Percentiles rank a stretch among this genome's conserved stretches.
These are phyloP conservation scores for Pythium aphanidermatum DNA, from an alignment of 352 stramenopile genomes.

Conservation along the genomic window DNA sequence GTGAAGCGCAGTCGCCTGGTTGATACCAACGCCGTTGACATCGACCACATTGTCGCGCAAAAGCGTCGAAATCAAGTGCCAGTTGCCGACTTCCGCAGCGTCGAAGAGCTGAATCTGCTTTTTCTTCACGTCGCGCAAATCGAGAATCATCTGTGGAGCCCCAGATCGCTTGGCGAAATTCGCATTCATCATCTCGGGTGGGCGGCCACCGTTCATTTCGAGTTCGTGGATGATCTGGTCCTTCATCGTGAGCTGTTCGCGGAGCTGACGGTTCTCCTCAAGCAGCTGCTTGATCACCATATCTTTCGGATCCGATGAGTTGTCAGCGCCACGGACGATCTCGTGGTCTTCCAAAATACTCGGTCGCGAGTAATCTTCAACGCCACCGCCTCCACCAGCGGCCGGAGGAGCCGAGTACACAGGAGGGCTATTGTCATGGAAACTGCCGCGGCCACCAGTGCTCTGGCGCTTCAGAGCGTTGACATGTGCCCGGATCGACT, in stretches of 20 bases:
- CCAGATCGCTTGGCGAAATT: conserved; percentile 33
- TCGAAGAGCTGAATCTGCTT: conserved; percentile 88
- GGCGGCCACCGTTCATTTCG: conserved; percentile 57
- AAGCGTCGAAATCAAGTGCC: conserved; percentile 72
- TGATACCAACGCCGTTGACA: conserved; percentile 83
- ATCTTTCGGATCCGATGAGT: conserved; percentile 81
- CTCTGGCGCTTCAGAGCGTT: conserved; percentile 51
- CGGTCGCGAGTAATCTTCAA: conserved; percentile 74
- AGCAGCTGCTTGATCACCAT: conserved; percentile 84
- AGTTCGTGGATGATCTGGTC: conserved; percentile 83
- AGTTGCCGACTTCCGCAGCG: conserved; percentile 78
- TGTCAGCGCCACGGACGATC: conserved; percentile 72
- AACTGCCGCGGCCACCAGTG: conserved; percentile 53
- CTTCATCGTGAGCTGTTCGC: conserved; percentile 74
- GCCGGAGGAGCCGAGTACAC: conserved; percentile 22
- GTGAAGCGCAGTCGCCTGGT: conserved; percentile 80
- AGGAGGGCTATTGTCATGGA: conserved; percentile 43
- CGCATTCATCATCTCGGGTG: conserved; percentile 12
- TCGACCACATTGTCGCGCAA: conserved; percentile 81
- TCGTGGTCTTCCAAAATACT: conserved; percentile 82
- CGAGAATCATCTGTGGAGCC: conserved; percentile 76
- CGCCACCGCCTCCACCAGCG: conserved; percentile 9
- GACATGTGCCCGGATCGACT: conserved; percentile 77
- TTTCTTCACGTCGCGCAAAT: conserved; percentile 82
- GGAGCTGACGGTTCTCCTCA: conserved; percentile 72